A percentile compares a stretch with the other conserved stretches of the same genome.
These are phyloP conservation scores for Mucor plumbeus DNA, from an alignment of 371 early-diverging fungal species.

Conservation along the genomic window DNA sequence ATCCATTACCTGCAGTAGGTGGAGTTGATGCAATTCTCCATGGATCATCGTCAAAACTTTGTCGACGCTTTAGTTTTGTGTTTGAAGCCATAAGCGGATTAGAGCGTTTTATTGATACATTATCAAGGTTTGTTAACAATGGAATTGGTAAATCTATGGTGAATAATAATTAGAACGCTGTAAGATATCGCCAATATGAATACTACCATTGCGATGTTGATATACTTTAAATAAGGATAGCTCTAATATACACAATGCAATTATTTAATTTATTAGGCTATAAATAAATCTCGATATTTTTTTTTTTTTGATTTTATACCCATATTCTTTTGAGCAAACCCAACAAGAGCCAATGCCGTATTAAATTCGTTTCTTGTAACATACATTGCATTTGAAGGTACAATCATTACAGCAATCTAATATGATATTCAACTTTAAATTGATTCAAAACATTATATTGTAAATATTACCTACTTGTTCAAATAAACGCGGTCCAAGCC, in stretches of 20 bases:
- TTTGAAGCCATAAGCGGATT: slow-evolving; percentile 16
- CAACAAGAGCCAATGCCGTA: slow-evolving; percentile 71
- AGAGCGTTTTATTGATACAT: slow-evolving; percentile 18
- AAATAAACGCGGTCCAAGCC: slow-evolving; percentile 52
- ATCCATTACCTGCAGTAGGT: slow-evolving; percentile 15
- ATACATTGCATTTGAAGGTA: slow-evolving; percentile 57
- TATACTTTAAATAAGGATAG: slow-evolving; percentile 28
- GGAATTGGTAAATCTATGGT: slow-evolving; percentile 38
- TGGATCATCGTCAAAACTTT: slow-evolving; percentile 32
- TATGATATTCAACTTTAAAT: background rate
- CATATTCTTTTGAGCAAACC: slow-evolving; percentile 83
- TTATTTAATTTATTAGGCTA: slow-evolving; percentile 1
- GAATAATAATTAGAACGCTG: background rate
- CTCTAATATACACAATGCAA: slow-evolving; percentile 15
- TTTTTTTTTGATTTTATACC: slow-evolving; percentile 36
- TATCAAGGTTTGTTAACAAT: slow-evolving; percentile 28
- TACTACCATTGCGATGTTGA: slow-evolving; percentile 35
- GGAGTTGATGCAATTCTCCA: slow-evolving; percentile 22
- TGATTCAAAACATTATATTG: background rate
- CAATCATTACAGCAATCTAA: slow-evolving; percentile 53
- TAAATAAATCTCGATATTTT: background rate
- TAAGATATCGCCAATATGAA: background rate
- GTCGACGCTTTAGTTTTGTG: slow-evolving; percentile 17
- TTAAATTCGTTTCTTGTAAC: slow-evolving; percentile 74
- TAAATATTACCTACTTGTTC: slow-evolving; percentile 56